Conservation (phyloP, 768 basidiomycete species). For the Tulasnella sp. region DNA sequence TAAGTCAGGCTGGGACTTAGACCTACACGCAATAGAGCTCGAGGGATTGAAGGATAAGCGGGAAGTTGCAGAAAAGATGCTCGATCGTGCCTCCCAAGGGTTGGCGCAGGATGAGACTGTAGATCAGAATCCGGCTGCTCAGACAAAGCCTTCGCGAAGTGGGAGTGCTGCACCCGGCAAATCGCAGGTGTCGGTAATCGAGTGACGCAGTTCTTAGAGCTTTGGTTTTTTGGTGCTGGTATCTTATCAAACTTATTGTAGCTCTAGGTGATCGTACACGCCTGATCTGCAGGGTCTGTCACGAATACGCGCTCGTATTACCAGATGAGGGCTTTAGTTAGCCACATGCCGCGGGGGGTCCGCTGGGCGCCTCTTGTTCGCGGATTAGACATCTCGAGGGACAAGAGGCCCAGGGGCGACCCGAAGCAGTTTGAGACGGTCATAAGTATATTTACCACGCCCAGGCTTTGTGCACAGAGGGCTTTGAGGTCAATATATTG, state of each 20-base stretch:
- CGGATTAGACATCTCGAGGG: too few relatives aligned
- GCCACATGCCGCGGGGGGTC: too few relatives aligned
- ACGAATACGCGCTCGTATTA: too few relatives aligned
- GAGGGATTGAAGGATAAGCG: not conserved
- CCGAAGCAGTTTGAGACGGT: too few relatives aligned
- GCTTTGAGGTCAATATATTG: too few relatives aligned
- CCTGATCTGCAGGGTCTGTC: too few relatives aligned
- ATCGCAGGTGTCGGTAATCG: not conserved
- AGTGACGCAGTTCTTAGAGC: not conserved
- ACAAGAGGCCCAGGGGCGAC: too few relatives aligned
- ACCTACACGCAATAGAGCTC: not conserved
- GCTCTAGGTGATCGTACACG: too few relatives aligned
- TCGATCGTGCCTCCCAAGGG: not conserved
- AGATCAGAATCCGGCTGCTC: not conserved
- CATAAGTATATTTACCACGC: too few relatives aligned
- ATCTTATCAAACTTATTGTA: not conserved
- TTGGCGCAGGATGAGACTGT: not conserved
- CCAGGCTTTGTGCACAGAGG: too few relatives aligned
- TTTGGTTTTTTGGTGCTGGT: not conserved
- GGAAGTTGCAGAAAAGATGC: not conserved
- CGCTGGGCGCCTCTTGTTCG: too few relatives aligned
- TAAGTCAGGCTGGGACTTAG: constrained; percentile 1
- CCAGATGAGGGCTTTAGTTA: too few relatives aligned
- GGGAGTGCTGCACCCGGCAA: not conserved
- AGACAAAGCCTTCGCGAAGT: not conserved